phyloP scores from a whole-genome alignment of 2,329 filamentous ascomycete species.

The Gyromitra esculenta region DNA sequence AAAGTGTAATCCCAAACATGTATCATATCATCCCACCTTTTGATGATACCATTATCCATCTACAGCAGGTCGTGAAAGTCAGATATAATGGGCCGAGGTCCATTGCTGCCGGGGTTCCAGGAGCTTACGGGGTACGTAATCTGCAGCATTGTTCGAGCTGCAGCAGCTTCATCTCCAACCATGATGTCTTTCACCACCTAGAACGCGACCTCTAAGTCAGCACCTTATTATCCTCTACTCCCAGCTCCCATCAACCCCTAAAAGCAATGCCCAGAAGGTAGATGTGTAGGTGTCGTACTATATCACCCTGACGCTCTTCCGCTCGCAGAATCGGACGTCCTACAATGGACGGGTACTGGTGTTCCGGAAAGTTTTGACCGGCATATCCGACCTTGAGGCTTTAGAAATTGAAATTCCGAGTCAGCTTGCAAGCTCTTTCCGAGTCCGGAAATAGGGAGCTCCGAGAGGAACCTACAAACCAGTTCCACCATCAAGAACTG shows the following conservation, averaged over 20 bases:
- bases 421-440: constrained; percentile 28
- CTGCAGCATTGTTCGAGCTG: constrained; percentile 95
- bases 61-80: constrained; percentile 59
- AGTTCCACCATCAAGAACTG: constrained; percentile 99
- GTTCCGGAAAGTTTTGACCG: constrained; percentile 98
- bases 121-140: constrained; percentile 84
- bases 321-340: constrained; percentile 96
- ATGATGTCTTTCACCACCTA: constrained; percentile 92
- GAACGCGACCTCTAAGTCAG: constrained; percentile 12
- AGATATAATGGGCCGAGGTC: constrained; percentile 19
- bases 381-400: constrained; percentile 97
- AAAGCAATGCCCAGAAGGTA: constrained; percentile 1
- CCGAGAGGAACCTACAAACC: constrained; percentile 70
- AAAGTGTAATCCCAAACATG: constrained; percentile 99
- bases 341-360: constrained; percentile 98
- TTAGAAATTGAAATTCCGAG: constrained; percentile 32
- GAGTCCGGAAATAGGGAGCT: constrained; percentile 30
- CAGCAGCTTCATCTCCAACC: constrained; percentile 98
- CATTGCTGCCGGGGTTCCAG: constrained; percentile 9
- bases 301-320: constrained; percentile 73
- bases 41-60: constrained; percentile 99
- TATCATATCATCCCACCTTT: constrained; percentile 99
- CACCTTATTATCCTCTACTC: constrained; percentile 17
- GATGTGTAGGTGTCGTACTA: constrained; percentile 40
- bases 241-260: background rate